Evolutionary conservation across 306 rosid genomes (phyloP).

Genomic region (Crotalaria pallida): DNA sequence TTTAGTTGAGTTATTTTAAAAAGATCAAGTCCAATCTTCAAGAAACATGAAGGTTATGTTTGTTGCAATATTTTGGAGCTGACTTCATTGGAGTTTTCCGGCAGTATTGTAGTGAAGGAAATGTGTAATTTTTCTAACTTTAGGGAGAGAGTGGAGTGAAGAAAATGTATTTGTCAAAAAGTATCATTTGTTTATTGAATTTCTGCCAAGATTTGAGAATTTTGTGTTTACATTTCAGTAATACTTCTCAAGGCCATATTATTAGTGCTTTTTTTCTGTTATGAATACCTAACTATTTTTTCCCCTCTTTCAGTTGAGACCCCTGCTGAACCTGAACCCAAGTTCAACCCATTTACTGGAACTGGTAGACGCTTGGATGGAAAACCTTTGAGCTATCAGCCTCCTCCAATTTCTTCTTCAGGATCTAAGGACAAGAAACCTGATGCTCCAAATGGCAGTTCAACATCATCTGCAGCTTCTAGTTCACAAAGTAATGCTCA

Average conservation of each 20-base stretch:
- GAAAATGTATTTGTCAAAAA: neutral
- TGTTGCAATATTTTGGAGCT: constrained; percentile 1
- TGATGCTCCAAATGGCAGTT: constrained; percentile 30
- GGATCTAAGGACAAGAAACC: constrained; percentile 51
- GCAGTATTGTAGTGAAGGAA: neutral
- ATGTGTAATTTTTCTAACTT: neutral
- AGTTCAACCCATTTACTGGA: constrained; percentile 88
- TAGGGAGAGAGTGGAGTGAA: neutral
- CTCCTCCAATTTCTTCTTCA: constrained; percentile 45
- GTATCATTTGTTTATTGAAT: neutral
- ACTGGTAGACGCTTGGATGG: constrained; percentile 94
- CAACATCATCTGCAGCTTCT: constrained; percentile 60
- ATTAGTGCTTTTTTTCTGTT: neutral
- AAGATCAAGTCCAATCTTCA: constrained; percentile 1
- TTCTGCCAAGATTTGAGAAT: neutral
- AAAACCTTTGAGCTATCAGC: constrained; percentile 53
- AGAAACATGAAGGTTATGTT: neutral
- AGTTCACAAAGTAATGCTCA: constrained; percentile 48
- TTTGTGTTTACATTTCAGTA: neutral
- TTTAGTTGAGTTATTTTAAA: neutral
- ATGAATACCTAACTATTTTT: constrained; percentile 16
- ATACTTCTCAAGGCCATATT: neutral
- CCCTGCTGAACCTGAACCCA: constrained; percentile 60
- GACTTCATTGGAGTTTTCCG: neutral
- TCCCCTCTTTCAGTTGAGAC: constrained; percentile 43